Conservation (phyloP, 2,329 filamentous ascomycete species). For the Penicillium brasilianum region DNA sequence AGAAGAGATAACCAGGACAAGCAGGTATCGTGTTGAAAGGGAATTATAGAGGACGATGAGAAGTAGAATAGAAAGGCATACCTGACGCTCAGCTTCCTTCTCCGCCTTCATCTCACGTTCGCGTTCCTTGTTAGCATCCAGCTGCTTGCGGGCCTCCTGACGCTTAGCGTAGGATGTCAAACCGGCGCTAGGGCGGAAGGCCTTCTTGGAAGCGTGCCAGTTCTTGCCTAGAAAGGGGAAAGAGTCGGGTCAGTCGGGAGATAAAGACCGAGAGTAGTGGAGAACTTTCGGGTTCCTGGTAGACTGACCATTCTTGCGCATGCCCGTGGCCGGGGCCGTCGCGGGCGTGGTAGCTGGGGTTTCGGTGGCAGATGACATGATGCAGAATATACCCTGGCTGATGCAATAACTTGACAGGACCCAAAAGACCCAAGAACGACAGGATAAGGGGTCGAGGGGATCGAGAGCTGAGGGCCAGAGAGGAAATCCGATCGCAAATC, state of each 20-base stretch:
- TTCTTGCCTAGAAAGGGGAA: constrained; percentile 73
- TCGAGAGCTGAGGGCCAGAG: constrained; percentile 3
- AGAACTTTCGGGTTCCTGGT: constrained; percentile 10
- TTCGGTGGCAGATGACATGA: constrained; percentile 13
- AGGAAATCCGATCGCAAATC: constrained; percentile 5
- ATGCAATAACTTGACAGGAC: not conserved
- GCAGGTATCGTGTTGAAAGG: not conserved
- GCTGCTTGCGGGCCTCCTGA: constrained; percentile 69
- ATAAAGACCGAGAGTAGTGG: constrained; percentile 22
- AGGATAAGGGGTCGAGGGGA: not conserved
- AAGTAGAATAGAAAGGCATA: constrained; percentile 48
- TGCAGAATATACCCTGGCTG: not conserved
- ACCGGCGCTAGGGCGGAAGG: constrained; percentile 82
- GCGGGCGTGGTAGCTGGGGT: constrained; percentile 32
- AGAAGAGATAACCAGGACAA: not conserved
- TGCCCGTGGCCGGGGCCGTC: constrained; percentile 57
- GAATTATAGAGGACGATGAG: not conserved
- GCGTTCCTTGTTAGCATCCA: constrained; percentile 82
- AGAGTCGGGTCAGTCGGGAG: constrained; percentile 25
- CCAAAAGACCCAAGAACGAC: not conserved
- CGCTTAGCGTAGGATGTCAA: constrained; percentile 80
- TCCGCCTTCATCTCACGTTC: constrained; percentile 96
- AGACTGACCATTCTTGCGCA: constrained; percentile 80
- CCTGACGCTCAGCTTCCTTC: constrained; percentile 86
- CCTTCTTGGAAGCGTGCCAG: constrained; percentile 83